phyloP scores from a whole-genome alignment of 2,329 filamentous ascomycete species.

The Annulohypoxylon truncatum region DNA sequence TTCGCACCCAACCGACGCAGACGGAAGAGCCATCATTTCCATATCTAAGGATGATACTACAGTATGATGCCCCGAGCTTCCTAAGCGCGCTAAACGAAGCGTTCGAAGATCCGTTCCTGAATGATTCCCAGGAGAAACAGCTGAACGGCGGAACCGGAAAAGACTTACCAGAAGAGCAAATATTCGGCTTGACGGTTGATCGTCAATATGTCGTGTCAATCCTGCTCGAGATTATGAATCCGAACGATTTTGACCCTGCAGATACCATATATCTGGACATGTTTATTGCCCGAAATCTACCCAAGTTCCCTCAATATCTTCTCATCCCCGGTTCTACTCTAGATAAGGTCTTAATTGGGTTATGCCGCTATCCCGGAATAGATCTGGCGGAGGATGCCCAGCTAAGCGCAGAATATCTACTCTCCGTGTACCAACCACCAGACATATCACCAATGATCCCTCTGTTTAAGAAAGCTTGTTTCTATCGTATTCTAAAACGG shows the following conservation, averaged over 20 bases:
- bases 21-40: conserved; percentile 81
- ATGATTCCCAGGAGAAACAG: conserved; percentile 76
- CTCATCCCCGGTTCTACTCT: conserved; percentile 88
- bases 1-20: conserved; percentile 68
- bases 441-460: conserved; percentile 81
- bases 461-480: conserved; percentile 80
- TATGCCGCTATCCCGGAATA: conserved; percentile 84
- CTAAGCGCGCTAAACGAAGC: conserved; percentile 96
- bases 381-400: conserved; percentile 93
- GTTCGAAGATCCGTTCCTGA: conserved; percentile 94
- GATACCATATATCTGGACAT: conserved; percentile 97
- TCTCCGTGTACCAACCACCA: conserved; percentile 92
- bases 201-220: conserved; percentile 94
- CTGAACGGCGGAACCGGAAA: conserved; percentile 63
- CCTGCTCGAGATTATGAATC: conserved; percentile 88
- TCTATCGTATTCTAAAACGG: conserved; percentile 91
- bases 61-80: conserved; percentile 91
- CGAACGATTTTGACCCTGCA: conserved; percentile 76
- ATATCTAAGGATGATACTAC: conserved; percentile 84
- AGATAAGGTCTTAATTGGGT: conserved; percentile 80
- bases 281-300: conserved; percentile 95
- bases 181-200: conserved; percentile 79
- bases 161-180: conserved; percentile 72
- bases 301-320: conserved; percentile 97
- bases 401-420: conserved; percentile 93